Percentiles rank a stretch among this genome's conserved stretches.
Conservation (phyloP, 169 alveolate species). For the Cryptosporidium sp. region DNA sequence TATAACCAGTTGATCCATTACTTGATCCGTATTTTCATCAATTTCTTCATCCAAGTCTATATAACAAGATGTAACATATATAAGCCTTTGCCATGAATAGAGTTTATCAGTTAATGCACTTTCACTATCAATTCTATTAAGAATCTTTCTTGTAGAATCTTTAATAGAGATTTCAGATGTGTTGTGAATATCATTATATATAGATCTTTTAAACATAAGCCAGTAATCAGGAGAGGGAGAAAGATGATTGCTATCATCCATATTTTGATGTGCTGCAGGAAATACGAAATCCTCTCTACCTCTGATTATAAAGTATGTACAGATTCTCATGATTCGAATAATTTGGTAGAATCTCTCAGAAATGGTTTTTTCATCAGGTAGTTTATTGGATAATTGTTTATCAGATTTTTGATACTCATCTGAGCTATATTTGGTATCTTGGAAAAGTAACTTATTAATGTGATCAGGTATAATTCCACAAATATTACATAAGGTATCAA, state of each 20-base stretch:
- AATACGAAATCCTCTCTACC: conserved; percentile 82
- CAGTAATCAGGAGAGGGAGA: conserved; percentile 82
- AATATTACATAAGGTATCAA: conserved; percentile 81
- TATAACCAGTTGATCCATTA: neutral
- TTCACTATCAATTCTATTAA: conserved; percentile 72
- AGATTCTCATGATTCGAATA: conserved; percentile 83
- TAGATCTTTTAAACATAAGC: conserved; percentile 69
- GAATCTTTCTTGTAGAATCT: conserved; percentile 31
- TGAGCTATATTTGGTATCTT: neutral
- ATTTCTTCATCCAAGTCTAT: neutral
- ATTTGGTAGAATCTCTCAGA: conserved; percentile 79
- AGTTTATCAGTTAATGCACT: conserved; percentile 80
- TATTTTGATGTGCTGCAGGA: conserved; percentile 73
- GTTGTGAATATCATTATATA: conserved; percentile 35
- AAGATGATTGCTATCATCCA: conserved; percentile 68
- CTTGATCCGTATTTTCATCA: neutral
- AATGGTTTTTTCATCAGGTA: conserved; percentile 34
- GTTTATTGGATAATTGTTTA: neutral
- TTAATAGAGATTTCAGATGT: conserved; percentile 17
- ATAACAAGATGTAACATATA: conserved; percentile 62
- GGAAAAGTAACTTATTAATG: conserved; percentile 74
- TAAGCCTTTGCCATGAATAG: conserved; percentile 86
- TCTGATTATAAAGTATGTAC: conserved; percentile 84
- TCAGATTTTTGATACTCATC: conserved; percentile 10
- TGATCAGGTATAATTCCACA: conserved; percentile 82